Evolutionary conservation across 805 yeast species (phyloP).

Genomic region (Wickerhamomyces mucosus): DNA sequence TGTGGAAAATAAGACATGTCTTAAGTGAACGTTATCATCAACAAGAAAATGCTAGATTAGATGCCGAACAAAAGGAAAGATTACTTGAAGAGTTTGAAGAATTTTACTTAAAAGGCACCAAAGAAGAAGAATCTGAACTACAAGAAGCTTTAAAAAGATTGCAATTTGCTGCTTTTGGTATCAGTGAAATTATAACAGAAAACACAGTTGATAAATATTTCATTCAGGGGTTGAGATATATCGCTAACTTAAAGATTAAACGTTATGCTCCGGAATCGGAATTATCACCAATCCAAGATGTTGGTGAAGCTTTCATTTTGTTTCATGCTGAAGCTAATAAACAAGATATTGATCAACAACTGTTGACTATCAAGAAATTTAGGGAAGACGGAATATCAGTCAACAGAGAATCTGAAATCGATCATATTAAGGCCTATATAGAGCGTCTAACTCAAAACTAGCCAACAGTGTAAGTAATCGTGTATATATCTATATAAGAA

Average conservation of each 20-base stretch:
- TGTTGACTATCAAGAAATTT: constrained; percentile 33
- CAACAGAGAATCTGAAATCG: constrained; percentile 26
- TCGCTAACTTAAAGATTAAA: constrained; percentile 59
- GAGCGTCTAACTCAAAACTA: no score
- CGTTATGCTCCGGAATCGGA: constrained; percentile 34
- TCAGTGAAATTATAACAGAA: constrained; percentile 54
- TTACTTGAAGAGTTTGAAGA: constrained; percentile 50
- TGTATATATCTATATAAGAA: no score
- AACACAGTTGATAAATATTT: constrained; percentile 50
- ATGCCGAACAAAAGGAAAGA: constrained; percentile 30
- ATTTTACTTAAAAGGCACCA: constrained; percentile 46
- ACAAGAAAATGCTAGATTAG: constrained; percentile 45
- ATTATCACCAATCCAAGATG: constrained; percentile 17
- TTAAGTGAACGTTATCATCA: constrained; percentile 78
- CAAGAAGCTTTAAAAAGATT: constrained; percentile 68
- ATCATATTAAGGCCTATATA: constrained; percentile 23
- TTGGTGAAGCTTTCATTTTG: constrained; percentile 37
- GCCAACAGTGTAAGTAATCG: no score
- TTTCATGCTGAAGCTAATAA: constrained; percentile 36
- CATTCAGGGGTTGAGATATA: constrained; percentile 54
- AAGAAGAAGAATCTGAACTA: constrained; percentile 45
- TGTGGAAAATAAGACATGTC: constrained; percentile 80
- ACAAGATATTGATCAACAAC: constrained; percentile 30
- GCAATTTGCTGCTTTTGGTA: constrained; percentile 79
- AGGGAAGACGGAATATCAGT: constrained; percentile 30